These are phyloP conservation scores for Wickerhamiella slavikovae DNA, from an alignment of 805 yeast species.

Conservation along the genomic window DNA sequence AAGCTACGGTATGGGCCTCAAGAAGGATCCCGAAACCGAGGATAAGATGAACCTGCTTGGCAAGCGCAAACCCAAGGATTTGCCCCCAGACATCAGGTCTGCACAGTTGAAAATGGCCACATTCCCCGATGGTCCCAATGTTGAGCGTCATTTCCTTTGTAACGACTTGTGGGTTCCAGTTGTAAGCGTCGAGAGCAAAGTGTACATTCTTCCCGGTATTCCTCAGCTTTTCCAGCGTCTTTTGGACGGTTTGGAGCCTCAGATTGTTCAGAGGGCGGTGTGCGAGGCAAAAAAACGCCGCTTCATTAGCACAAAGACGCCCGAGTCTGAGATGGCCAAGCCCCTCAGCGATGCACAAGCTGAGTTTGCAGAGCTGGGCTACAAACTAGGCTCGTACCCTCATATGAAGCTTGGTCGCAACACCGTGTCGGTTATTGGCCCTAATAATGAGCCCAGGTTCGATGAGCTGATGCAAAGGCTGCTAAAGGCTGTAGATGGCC, in stretches of 20 bases:
- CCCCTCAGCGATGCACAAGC: constrained; percentile 32
- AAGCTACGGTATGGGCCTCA: constrained; percentile 32
- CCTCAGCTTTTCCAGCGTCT: constrained; percentile 50
- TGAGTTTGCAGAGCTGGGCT: constrained; percentile 18
- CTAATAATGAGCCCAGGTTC: constrained; percentile 19
- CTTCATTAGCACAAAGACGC: constrained; percentile 35
- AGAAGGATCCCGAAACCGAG: constrained; percentile 36
- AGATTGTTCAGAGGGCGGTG: constrained; percentile 20
- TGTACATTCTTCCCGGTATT: constrained; percentile 66
- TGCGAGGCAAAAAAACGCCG: constrained; percentile 20
- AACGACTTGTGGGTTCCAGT: constrained; percentile 69
- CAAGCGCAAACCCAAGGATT: constrained; percentile 11
- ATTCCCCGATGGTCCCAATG: constrained; percentile 31
- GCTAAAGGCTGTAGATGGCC: constrained; percentile 30
- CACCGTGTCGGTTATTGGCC: constrained; percentile 60
- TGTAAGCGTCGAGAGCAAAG: constrained; percentile 41
- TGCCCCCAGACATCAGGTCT: constrained; percentile 22
- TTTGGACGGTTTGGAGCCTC: constrained; percentile 25
- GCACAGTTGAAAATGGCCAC: constrained; percentile 70
- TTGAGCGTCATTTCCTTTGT: constrained; percentile 20
- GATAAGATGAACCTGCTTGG: constrained; percentile 30
- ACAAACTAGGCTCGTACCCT: constrained; percentile 75
- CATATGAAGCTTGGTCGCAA: constrained; percentile 43
- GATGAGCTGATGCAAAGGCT: constrained; percentile 27
- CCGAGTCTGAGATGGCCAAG: constrained; percentile 55